Evolutionary conservation across 805 yeast species (phyloP).

Genomic region (Candida montana): DNA sequence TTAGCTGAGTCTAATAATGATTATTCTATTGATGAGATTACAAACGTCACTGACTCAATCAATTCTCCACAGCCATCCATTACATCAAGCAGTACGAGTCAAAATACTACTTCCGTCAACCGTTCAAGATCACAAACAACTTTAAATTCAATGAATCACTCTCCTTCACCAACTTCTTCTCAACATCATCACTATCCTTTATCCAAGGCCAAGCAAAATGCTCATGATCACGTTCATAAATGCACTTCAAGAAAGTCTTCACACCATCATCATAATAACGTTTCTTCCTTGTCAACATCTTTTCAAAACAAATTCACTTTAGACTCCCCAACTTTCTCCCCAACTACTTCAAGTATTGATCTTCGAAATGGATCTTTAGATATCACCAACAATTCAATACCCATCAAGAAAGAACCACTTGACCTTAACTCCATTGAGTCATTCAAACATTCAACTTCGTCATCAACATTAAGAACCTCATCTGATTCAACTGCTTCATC

Average conservation of each 20-base stretch:
- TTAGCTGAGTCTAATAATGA: slow-evolving; percentile 20
- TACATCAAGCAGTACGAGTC: neutral
- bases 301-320: slow-evolving; percentile 14
- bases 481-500: slow-evolving; percentile 1
- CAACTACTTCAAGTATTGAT: slow-evolving; percentile 6
- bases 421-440: neutral
- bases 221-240: slow-evolving; percentile 21
- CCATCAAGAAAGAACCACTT: neutral
- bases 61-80: slow-evolving; percentile 1
- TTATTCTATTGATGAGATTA: slow-evolving; percentile 22
- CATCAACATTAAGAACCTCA: neutral
- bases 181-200: slow-evolving; percentile 9
- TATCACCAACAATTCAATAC: slow-evolving; percentile 5
- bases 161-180: slow-evolving; percentile 1
- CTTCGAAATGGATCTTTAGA: slow-evolving; percentile 7
- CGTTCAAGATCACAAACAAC: neutral
- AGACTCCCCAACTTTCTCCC: slow-evolving; percentile 5
- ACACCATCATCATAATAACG: neutral
- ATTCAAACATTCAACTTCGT: neutral
- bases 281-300: slow-evolving; percentile 12
- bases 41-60: slow-evolving; percentile 13
- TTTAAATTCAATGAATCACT: neutral
- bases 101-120: neutral
- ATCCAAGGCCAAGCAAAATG: slow-evolving; percentile 13
- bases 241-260: slow-evolving; percentile 4